Evolutionary conservation across 2,329 filamentous ascomycete species (phyloP), one percentile per base, ranked within the genome.

Genomic region (Metarhizium anisopliae): DNA sequence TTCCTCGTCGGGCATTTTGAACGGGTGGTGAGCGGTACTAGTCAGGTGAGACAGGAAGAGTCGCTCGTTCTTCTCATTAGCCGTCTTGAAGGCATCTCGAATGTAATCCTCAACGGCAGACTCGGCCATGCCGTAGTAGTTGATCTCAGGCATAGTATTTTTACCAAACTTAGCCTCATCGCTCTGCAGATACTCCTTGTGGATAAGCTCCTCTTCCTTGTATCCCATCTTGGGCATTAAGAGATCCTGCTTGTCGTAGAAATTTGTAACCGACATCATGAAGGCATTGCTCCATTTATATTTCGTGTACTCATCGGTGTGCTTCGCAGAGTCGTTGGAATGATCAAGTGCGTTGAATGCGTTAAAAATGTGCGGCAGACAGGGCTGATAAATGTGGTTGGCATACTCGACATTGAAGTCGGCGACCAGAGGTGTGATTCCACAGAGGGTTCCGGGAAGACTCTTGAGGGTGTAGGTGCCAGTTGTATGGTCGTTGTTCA

Each of bases 381-480:
- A 77, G 0, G 74, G 74, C 52, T 77, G 74, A 59, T 77, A 77
- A 14, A 76, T 63, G 53, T 76, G 71, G 18, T 73, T 63, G 11
- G 66, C 59, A 52, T 69, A 68, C 56, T 77, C 74, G n/a, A 67
- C 63, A 53, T 77, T 75, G 54, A 74, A 73, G 50, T 77, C 73
- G 2, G 67, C 70, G 1, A 74, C 68, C 10, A 77, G 58, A 0
- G 74, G 73, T 0, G 65, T 68, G 14, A 76, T 61, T 5, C 74
- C 74, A 47, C 74, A 77, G 4, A 76, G 55, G 6, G 72, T 72
- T 4, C 69, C 74, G 0, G 67, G 64, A 35, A 76, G 47, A 55
- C 73, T 75, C 61, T 77, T 77, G 49, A 75, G 64, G 0, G 74
- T 77, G 38, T 75, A 75, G 0, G 74, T 76, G 8, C 68, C 67